Evolutionary conservation across 768 basidiomycete genomes (phyloP).

Genomic region (Podaxis rugospora): DNA sequence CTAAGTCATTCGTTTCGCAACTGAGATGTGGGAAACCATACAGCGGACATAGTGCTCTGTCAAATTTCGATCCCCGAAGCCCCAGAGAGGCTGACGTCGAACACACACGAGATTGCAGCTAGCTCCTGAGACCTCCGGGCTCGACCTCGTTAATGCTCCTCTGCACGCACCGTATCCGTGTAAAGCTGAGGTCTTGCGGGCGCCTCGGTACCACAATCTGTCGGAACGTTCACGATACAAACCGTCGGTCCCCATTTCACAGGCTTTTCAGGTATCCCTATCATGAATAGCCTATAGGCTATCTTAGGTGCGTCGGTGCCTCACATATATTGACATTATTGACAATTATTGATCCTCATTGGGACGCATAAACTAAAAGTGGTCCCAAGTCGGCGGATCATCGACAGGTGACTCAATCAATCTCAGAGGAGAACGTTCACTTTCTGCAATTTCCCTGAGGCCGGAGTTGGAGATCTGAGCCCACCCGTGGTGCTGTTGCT

Average conservation of each 20-base stretch:
- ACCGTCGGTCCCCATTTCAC: background rate
- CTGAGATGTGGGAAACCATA: no score
- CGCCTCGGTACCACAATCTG: background rate
- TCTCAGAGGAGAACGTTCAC: background rate
- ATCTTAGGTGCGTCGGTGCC: background rate
- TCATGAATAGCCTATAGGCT: background rate
- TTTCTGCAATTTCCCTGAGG: constrained; percentile 3
- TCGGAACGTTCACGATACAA: background rate
- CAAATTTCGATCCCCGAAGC: background rate
- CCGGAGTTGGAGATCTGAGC: background rate
- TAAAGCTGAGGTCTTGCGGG: background rate
- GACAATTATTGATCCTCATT: constrained; percentile 1
- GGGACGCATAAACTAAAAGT: background rate
- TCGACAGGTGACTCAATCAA: background rate
- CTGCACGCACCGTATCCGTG: no score
- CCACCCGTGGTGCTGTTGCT: background rate
- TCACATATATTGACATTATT: background rate
- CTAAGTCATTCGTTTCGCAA: no score
- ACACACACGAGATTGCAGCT: background rate
- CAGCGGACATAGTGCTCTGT: background rate
- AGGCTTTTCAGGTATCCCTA: background rate
- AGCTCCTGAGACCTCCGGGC: background rate
- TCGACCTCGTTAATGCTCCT: background rate
- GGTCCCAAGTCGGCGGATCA: background rate
- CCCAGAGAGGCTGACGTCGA: background rate